Evolutionary conservation across 441 rosid species (phyloP).

Genomic region (Eruca vesicaria): DNA sequence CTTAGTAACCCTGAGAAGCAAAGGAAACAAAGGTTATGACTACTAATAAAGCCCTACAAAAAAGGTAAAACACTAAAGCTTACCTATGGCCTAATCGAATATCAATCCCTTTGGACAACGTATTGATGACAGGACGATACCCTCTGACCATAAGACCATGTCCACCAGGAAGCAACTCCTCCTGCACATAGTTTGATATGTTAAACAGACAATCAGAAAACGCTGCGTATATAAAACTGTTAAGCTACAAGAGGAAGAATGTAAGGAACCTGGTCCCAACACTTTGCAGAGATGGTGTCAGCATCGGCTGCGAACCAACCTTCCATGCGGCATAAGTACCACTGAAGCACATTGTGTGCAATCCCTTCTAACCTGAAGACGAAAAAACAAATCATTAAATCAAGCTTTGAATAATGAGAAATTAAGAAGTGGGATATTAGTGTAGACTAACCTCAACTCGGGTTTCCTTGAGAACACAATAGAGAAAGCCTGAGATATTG

Average conservation of each 20-base stretch:
- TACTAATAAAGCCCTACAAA: neutral
- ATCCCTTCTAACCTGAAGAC: constrained; percentile 73
- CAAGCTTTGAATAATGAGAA: neutral
- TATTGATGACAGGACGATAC: constrained; percentile 83
- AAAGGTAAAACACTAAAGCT: neutral
- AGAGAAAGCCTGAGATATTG: too few species aligned
- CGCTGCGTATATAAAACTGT: neutral
- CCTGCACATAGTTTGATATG: constrained; percentile 41
- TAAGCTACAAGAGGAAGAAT: neutral
- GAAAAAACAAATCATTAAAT: neutral
- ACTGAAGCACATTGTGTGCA: constrained; percentile 81
- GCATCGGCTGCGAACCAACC: constrained; percentile 99
- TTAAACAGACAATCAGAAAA: neutral
- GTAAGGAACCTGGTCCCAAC: constrained; percentile 73
- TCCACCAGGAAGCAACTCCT: constrained; percentile 88
- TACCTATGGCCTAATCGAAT: constrained; percentile 77
- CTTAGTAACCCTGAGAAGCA: constrained; percentile 59
- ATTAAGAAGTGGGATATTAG: neutral
- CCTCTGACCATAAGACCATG: constrained; percentile 98
- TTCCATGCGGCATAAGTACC: constrained; percentile 97
- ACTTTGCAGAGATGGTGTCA: constrained; percentile 73
- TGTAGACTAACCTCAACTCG: constrained; percentile 58
- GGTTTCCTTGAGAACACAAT: constrained; percentile 68
- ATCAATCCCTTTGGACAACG: constrained; percentile 88
- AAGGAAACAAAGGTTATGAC: neutral